These are phyloP conservation scores for Wickerhamiella siamensis DNA, from an alignment of 805 yeast species.

Conservation along the genomic window DNA sequence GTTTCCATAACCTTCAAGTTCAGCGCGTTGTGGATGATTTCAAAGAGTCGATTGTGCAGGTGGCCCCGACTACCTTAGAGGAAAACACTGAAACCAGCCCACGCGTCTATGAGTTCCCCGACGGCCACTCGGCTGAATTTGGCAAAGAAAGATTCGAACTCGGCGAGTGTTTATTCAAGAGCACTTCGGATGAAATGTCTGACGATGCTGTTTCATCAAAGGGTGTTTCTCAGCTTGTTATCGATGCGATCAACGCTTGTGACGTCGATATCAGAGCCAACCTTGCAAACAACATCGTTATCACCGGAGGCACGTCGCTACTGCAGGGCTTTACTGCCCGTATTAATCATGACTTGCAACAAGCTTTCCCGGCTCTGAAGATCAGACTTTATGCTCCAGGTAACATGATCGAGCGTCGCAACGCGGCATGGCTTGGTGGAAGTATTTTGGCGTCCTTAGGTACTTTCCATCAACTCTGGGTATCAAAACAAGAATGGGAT, in stretches of 20 bases:
- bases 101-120: constrained; percentile 46
- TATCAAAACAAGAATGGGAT: constrained; percentile 69
- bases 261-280: constrained; percentile 87
- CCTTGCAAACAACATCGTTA: constrained; percentile 73
- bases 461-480: constrained; percentile 95
- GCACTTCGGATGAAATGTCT: constrained; percentile 22
- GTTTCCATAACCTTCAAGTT: constrained; percentile 43
- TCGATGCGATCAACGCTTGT: constrained; percentile 32
- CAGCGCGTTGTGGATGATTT: constrained; percentile 50
- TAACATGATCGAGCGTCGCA: constrained; percentile 51
- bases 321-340: constrained; percentile 73
- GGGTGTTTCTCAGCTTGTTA: constrained; percentile 45
- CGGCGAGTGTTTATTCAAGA: constrained; percentile 57
- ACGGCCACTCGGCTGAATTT: constrained; percentile 49
- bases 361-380: constrained; percentile 68
- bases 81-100: constrained; percentile 15
- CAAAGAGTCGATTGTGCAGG: constrained; percentile 37
- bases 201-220: constrained; percentile 14
- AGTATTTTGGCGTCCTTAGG: constrained; percentile 78
- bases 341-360: constrained; percentile 52
- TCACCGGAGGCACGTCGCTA: constrained; percentile 73
- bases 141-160: constrained; percentile 45
- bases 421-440: constrained; percentile 86
- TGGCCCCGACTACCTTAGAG: constrained; percentile 16
- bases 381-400: constrained; percentile 75